A percentile compares a stretch with the other conserved stretches of the same genome.
These are phyloP conservation scores for Noccaea bulbosa DNA, from an alignment of 345 rosid species.

Conservation along the genomic window DNA sequence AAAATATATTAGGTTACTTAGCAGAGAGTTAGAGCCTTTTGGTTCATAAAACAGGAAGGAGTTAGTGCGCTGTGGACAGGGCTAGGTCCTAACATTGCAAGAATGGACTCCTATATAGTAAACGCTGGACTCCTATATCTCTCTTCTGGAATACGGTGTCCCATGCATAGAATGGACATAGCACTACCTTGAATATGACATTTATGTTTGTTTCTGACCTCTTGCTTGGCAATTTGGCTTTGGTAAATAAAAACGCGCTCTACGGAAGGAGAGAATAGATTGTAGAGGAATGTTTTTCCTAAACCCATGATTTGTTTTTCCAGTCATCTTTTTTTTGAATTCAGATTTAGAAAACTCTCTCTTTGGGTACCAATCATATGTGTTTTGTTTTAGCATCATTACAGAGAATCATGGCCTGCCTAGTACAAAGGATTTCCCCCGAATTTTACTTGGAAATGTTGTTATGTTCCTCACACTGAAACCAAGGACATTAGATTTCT, in stretches of 20 bases:
- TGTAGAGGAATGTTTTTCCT: slow-evolving; percentile 6
- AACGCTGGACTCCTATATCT: slow-evolving; percentile 67
- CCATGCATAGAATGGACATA: slow-evolving; percentile 33
- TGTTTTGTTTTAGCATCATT: slow-evolving; percentile 43
- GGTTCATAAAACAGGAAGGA: slow-evolving; percentile 63
- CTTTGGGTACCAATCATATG: slow-evolving; percentile 1
- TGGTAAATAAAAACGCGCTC: slow-evolving; percentile 21
- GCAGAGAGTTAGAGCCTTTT: slow-evolving; percentile 23
- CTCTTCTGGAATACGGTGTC: slow-evolving; percentile 13
- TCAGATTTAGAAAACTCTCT: slow-evolving; percentile 10
- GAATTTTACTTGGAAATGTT: slow-evolving; percentile 90
- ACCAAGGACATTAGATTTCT: slow-evolving; percentile 71
- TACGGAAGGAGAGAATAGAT: slow-evolving; percentile 26
- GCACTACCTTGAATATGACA: slow-evolving; percentile 33
- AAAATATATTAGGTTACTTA: neutral
- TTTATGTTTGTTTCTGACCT: slow-evolving; percentile 18
- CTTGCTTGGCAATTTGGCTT: slow-evolving; percentile 25
- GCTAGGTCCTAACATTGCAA: slow-evolving; percentile 91
- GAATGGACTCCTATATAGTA: slow-evolving; percentile 89
- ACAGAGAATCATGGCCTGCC: no score
- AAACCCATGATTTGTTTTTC: slow-evolving; percentile 40
- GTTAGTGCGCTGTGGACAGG: slow-evolving; percentile 90
- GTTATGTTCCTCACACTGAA: slow-evolving; percentile 92
- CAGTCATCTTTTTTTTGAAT: slow-evolving; percentile 28
- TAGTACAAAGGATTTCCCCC: slow-evolving; percentile 94